Evolutionary conservation across 208 protist genomes (phyloP), one percentile per base, ranked within the genome.

Genomic region (Leishmania braziliensis): DNA sequence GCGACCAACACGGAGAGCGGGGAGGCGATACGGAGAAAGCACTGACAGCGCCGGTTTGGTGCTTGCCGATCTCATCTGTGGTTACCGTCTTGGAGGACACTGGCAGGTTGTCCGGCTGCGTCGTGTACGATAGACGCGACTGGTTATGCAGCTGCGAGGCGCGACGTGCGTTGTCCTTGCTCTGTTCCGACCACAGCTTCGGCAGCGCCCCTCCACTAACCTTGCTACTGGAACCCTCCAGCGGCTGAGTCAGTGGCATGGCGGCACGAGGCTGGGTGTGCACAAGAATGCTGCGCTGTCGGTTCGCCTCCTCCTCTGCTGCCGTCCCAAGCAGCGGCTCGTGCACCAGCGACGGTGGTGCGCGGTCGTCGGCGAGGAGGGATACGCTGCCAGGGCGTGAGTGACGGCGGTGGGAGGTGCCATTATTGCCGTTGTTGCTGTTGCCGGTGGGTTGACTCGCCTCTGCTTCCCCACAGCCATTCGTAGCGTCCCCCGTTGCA

Each of bases 271-370:
- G 76, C 60, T 79, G 33, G 3, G 50, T 26, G 5, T 74, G 78
- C 18, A 89, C 60, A 3, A 91, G 77, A 66, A 89, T 93, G 71
- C 86, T 81, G 26, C 63, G 72, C 9, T 65, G 77, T 6, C 60
- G 79, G 39, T 53, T 71, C 3, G 79, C 75, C 53, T 86, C 87
- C 65, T 78, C 81, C 69, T 69, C 77, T 12, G 80, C 85, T 0
- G 77, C 76, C 33, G 70, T 75, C 23, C 83, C 80, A 23, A 88
- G 66, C 9, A 86, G 72, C 5, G 87, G 83, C 78, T 86, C 78
- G 23, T 87, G 80, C 33, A 86, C 77, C 60, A 72, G 79, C 50
- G 83, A 84, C 29, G 82, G 81, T 16, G 69, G 75, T 6, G 56
- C 9, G 54, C 73, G 79, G 68, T 84, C 80, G 23, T 88, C 83